phyloP scores from a whole-genome alignment of 148 eudicot genomes.

The Nyssa sinensis region DNA sequence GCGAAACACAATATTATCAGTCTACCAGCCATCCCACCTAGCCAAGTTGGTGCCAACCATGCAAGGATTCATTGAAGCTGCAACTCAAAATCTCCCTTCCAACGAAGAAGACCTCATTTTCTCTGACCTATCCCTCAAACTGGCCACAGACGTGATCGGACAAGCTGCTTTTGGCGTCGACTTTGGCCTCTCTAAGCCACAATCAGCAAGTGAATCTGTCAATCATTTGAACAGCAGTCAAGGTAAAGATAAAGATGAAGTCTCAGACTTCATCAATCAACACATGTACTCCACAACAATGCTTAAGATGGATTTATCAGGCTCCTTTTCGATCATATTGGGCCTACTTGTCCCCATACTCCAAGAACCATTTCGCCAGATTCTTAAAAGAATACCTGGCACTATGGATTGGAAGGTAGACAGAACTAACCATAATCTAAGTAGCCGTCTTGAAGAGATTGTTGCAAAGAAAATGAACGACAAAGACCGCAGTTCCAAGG shows the following conservation, averaged over 20 bases:
- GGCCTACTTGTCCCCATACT: slow-evolving; percentile 76
- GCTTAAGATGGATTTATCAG: slow-evolving; percentile 92
- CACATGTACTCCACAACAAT: slow-evolving; percentile 85
- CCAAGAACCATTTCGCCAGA: slow-evolving; percentile 72
- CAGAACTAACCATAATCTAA: slow-evolving; percentile 47
- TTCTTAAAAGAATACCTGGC: slow-evolving; percentile 71
- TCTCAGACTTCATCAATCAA: slow-evolving; percentile 62
- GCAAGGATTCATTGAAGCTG: slow-evolving; percentile 69
- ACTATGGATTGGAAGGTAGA: slow-evolving; percentile 85
- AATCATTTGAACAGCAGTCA: slow-evolving; percentile 13
- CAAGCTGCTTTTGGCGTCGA: slow-evolving; percentile 87
- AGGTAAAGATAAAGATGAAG: slow-evolving; percentile 25
- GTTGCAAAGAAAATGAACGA: slow-evolving; percentile 48
- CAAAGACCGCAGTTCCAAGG: slow-evolving; percentile 45
- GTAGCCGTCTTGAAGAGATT: slow-evolving; percentile 54
- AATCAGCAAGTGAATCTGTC: slow-evolving; percentile 20
- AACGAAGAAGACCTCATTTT: slow-evolving; percentile 43
- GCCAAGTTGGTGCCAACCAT: slow-evolving; percentile 73
- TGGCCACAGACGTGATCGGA: slow-evolving; percentile 85
- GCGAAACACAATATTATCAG: slow-evolving; percentile 81
- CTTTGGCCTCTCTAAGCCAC: slow-evolving; percentile 69
- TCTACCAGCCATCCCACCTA: slow-evolving; percentile 89
- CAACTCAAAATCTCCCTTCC: slow-evolving; percentile 40
- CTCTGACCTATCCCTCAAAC: slow-evolving; percentile 65
- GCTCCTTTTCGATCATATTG: slow-evolving; percentile 72